phyloP scores from a whole-genome alignment of 2,329 filamentous ascomycete species.

The Fusarium cicatricum region DNA sequence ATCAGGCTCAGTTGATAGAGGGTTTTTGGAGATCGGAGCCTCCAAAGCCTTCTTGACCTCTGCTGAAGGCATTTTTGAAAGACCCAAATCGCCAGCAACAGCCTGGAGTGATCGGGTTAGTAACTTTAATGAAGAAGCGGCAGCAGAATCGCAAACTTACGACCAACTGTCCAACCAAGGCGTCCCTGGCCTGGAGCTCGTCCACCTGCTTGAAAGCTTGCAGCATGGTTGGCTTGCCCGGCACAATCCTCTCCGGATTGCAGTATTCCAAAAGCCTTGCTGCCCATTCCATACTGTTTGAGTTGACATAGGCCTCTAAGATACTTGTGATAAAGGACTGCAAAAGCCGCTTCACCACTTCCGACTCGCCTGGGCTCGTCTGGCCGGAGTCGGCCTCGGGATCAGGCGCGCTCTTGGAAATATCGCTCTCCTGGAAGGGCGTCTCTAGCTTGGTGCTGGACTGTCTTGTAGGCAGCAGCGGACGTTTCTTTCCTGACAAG shows the following conservation, averaged over 20 bases:
- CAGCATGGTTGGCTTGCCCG: conserved; percentile 67
- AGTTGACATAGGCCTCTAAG: conserved; percentile 75
- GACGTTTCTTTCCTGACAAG: conserved; percentile 72
- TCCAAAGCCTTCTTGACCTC: conserved; percentile 57
- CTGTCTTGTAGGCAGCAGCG: conserved; percentile 65
- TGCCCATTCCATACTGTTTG: conserved; percentile 67
- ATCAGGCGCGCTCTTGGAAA: conserved; percentile 66
- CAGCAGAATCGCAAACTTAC: conserved; percentile 52
- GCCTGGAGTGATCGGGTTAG: conserved; percentile 53
- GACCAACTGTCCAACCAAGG: conserved; percentile 75
- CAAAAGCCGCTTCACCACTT: conserved; percentile 70
- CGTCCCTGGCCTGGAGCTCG: conserved; percentile 67
- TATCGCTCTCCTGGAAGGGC: conserved; percentile 62
- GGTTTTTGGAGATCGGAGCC: conserved; percentile 53
- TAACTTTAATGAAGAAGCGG: not conserved
- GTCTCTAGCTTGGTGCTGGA: conserved; percentile 66
- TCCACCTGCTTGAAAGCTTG: conserved; percentile 72
- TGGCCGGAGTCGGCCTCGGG: conserved; percentile 60
- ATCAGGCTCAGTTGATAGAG: conserved; percentile 57
- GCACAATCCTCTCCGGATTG: conserved; percentile 69
- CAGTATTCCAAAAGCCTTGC: conserved; percentile 73
- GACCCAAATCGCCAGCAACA: conserved; percentile 68
- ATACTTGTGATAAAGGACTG: conserved; percentile 82
- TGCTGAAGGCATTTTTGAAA: conserved; percentile 56
- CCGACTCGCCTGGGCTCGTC: conserved; percentile 62